phyloP scores from a whole-genome alignment of 805 yeast species.

The Myxozyma melibiosi region DNA sequence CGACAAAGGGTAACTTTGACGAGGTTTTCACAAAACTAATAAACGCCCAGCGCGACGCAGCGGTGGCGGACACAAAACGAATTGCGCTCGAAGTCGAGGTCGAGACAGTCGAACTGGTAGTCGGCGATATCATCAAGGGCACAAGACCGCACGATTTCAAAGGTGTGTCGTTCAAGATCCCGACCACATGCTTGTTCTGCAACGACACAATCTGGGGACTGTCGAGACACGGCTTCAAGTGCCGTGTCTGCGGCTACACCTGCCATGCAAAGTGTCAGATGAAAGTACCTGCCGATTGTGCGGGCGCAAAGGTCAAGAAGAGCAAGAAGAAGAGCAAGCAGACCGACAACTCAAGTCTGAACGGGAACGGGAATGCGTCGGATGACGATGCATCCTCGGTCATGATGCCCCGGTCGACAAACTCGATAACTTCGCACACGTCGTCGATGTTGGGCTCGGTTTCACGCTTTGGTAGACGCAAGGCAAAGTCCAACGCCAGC shows the following conservation, averaged over 20 bases:
- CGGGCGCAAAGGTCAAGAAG: conserved; percentile 31
- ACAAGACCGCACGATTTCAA: conserved; percentile 39
- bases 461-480: conserved; percentile 24
- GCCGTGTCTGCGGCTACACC: conserved; percentile 33
- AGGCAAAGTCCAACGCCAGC: conserved; percentile 16
- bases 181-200: conserved; percentile 35
- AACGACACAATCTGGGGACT: conserved; percentile 36
- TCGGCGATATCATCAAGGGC: conserved; percentile 62
- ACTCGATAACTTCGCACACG: conserved; percentile 22
- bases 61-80: conserved; percentile 71
- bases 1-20: conserved; percentile 55
- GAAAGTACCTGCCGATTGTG: conserved; percentile 52
- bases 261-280: conserved; percentile 38
- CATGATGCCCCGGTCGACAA: background rate
- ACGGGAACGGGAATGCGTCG: conserved; percentile 13
- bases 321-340: conserved; percentile 24
- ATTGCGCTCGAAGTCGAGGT: conserved; percentile 82
- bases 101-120: conserved; percentile 84
- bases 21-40: conserved; percentile 57
- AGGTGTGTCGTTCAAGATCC: conserved; percentile 37
- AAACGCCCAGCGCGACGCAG: conserved; percentile 58
- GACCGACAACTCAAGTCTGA: conserved; percentile 8
- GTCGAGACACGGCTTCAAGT: conserved; percentile 35
- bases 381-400: conserved; percentile 14
- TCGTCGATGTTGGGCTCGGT: conserved; percentile 25